Evolutionary conservation across 75 land plant species (phyloP).

Genomic region (Cunninghamia lanceolata): DNA sequence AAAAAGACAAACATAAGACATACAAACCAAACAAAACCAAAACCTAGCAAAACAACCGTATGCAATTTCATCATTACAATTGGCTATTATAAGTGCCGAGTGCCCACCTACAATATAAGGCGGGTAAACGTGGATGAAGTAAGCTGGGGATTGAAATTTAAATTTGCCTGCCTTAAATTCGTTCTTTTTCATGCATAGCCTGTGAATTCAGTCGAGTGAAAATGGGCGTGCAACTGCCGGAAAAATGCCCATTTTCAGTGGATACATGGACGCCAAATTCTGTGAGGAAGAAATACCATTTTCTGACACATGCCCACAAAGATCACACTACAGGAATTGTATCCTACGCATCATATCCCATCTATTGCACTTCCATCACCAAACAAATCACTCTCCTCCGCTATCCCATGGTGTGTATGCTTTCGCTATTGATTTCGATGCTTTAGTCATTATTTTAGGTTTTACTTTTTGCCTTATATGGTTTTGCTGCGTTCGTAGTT

Average conservation of each 20-base stretch:
- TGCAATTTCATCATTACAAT: too few relatives aligned
- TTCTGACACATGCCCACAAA: conserved; percentile 91
- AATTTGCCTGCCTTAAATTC: not conserved
- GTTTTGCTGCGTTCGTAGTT: conserved; percentile 28
- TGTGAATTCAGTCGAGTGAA: not conserved
- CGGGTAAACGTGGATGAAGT: not conserved
- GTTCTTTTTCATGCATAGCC: not conserved
- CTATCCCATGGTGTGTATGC: conserved; percentile 33
- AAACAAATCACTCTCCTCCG: conserved; percentile 38
- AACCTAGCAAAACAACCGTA: too few relatives aligned
- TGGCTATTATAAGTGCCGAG: too few relatives aligned
- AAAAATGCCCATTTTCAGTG: conserved; percentile 55
- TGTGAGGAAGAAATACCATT: conserved; percentile 49
- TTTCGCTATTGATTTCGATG: not conserved
- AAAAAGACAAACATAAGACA: too few relatives aligned
- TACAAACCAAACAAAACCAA: too few relatives aligned
- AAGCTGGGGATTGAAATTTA: not conserved
- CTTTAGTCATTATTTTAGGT: not conserved
- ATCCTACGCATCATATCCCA: conserved; percentile 36
- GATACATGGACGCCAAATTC: conserved; percentile 61
- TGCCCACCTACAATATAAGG: not conserved
- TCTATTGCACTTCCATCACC: conserved; percentile 64
- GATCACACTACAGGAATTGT: conserved; percentile 58
- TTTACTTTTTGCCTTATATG: not conserved
- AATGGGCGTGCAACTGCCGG: conserved; percentile 28